Evolutionary conservation across 768 basidiomycete genomes (phyloP).

Genomic region (Lactarius trivialis): DNA sequence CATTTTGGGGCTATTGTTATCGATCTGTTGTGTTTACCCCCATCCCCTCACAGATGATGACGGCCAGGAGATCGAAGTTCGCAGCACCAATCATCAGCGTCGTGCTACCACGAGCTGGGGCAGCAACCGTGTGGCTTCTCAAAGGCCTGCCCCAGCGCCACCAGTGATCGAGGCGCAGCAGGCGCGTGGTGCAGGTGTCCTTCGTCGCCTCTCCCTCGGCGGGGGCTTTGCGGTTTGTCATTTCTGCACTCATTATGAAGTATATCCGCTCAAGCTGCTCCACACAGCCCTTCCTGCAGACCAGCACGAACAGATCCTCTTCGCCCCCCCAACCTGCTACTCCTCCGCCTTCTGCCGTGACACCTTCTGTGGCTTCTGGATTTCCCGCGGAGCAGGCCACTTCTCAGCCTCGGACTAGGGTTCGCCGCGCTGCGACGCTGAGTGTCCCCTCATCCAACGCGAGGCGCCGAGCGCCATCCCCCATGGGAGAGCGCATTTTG

Average conservation of each 20-base stretch:
- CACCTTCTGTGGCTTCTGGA: not conserved
- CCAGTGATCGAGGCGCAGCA: conserved; percentile 37
- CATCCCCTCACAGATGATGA: conserved; percentile 12
- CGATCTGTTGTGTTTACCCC: not conserved
- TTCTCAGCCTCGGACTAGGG: conserved; percentile 26
- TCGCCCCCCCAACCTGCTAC: conserved; percentile 19
- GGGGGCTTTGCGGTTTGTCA: conserved; percentile 52
- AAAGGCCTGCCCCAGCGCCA: conserved; percentile 23
- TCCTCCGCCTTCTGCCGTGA: conserved; percentile 18
- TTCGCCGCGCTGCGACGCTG: conserved; percentile 56
- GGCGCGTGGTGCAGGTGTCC: conserved; percentile 63
- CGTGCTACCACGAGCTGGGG: conserved; percentile 52
- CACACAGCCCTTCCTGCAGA: conserved; percentile 18
- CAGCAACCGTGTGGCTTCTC: conserved; percentile 47
- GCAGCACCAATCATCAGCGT: conserved; percentile 32
- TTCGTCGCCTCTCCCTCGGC: conserved; percentile 71
- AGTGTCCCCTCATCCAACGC: conserved; percentile 38
- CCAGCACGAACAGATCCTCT: not conserved
- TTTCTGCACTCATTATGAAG: not conserved
- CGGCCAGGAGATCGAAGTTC: conserved; percentile 12
- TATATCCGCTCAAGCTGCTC: conserved; percentile 10
- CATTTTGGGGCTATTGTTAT: not conserved
- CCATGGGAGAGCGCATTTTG: conserved; percentile 87
- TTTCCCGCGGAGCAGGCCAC: conserved; percentile 5
- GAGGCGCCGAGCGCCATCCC: conserved; percentile 61